Conservation (phyloP, 2,329 filamentous ascomycete species). For the Cercospora brassicicola region DNA sequence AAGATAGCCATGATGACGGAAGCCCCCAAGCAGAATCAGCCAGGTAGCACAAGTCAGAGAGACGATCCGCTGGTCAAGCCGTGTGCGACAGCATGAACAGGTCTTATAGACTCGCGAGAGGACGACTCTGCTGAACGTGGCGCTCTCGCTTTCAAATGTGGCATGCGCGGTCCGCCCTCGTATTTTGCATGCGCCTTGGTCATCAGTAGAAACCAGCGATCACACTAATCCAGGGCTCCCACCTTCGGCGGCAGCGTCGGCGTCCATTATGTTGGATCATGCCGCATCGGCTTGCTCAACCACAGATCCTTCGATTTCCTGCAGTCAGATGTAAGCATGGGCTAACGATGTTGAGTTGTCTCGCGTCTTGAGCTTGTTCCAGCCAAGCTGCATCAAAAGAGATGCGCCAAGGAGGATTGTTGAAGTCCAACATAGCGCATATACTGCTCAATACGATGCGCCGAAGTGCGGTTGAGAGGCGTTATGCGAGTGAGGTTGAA, state of each 20-base stretch:
- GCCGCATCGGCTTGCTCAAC: neutral
- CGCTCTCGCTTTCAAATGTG: neutral
- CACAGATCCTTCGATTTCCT: neutral
- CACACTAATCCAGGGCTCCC: neutral
- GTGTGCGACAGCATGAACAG: neutral
- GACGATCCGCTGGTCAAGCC: neutral
- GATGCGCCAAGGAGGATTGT: neutral
- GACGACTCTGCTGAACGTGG: neutral
- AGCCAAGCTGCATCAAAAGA: neutral
- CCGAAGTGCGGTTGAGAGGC: neutral
- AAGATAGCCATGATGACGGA: neutral
- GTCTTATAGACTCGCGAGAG: neutral
- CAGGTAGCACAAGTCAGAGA: no score
- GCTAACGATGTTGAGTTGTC: neutral
- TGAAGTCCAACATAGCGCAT: neutral
- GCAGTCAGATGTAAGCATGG: slow-evolving; percentile 1
- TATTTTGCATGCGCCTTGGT: neutral
- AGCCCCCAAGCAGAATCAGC: neutral
- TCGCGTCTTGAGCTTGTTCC: neutral
- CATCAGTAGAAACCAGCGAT: neutral
- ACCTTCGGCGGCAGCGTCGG: neutral
- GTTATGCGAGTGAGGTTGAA: neutral
- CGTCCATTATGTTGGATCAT: neutral
- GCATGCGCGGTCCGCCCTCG: neutral
- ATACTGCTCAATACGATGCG: neutral